These are phyloP conservation scores for Rickenella mellea DNA, from an alignment of 768 basidiomycete species.

Conservation along the genomic window DNA sequence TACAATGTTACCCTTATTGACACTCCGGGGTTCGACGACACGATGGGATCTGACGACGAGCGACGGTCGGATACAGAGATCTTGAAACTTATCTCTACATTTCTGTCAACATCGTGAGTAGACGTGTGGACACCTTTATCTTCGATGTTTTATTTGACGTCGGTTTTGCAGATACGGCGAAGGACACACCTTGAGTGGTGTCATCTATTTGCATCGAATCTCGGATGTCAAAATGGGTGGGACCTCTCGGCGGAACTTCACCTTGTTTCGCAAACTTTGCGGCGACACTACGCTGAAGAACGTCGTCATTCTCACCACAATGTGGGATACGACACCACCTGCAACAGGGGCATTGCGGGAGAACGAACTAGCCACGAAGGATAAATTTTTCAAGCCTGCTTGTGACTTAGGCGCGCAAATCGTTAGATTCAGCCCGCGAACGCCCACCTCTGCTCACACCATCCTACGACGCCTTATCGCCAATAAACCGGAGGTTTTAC, in stretches of 20 bases:
- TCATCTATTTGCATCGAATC: conserved; percentile 16
- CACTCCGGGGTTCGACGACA: conserved; percentile 55
- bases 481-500: conserved; percentile 31
- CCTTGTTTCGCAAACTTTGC: conserved; percentile 43
- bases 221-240: conserved; percentile 14
- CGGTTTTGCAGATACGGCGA: conserved; percentile 8
- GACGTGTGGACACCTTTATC: conserved; percentile 4
- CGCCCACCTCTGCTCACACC: conserved; percentile 27
- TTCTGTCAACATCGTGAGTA: conserved; percentile 4
- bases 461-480: conserved; percentile 34
- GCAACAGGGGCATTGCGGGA: conserved; percentile 35
- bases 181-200: conserved; percentile 11
- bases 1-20: conserved; percentile 38
- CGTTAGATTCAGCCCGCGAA: conserved; percentile 32
- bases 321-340: conserved; percentile 36
- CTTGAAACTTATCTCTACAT: conserved; percentile 6
- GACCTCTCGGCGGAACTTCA: conserved; percentile 30
- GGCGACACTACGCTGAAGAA: conserved; percentile 39
- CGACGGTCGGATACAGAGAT: conserved; percentile 10
- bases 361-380: conserved; percentile 28
- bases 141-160: not conserved
- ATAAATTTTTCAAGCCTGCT: conserved; percentile 42
- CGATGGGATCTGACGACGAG: conserved; percentile 19
- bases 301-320: conserved; percentile 44
- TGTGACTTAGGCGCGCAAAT: conserved; percentile 39